Evolutionary conservation across 1,284 basidiomycete genomes (phyloP), one percentile per base, ranked within the genome.

Genomic region (Ustilago crameri): DNA sequence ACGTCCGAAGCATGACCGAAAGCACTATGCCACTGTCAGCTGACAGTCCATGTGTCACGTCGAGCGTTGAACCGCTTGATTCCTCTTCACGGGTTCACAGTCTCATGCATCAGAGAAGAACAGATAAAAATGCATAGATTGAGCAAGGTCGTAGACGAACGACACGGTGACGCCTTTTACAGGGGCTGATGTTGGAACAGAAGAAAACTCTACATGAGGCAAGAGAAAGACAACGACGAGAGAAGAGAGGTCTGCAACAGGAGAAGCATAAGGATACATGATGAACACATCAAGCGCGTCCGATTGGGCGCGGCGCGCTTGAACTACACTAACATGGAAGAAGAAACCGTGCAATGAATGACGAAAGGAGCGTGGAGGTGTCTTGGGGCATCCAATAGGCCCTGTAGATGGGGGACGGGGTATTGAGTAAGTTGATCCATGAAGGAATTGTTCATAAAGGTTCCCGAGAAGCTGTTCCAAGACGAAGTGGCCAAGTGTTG

Each of bases 151-250:
- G 24, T 9, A 43, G 51, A 51, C 32, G 44, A 56, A 56, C 43
- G 49, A 48, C 52, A 46, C n/a, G 48, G 52, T 43, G 37, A 47
- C 43, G 52, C 47, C 30, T 50, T 27, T 18, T 37, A 23, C 30
- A n/a, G 30, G 20, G 37, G n/a, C 35, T 37, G 35, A 37, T n/a
- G 35, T 5, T 37, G 35, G 35, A 37, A 17, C 35, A 37, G 35
- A 37, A 37, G 35, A 37, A 37, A 30, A 62, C 35, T 62, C 52
- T 62, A 63, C 60, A 63, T 35, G 51, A 41, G 23, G 22, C 5
- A 46, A 51, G 30, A 12, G 7, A 26, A 40, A 18, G 15, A 40
- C 44, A 51, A 34, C 42, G 34, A 44, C 37, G n/a, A 37, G 23
- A 23, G 22, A 61, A 22, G 27, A 30, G n/a, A 18, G 24, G 27